Evolutionary conservation across 768 basidiomycete genomes (phyloP).

Genomic region (Mycena capillaripes): DNA sequence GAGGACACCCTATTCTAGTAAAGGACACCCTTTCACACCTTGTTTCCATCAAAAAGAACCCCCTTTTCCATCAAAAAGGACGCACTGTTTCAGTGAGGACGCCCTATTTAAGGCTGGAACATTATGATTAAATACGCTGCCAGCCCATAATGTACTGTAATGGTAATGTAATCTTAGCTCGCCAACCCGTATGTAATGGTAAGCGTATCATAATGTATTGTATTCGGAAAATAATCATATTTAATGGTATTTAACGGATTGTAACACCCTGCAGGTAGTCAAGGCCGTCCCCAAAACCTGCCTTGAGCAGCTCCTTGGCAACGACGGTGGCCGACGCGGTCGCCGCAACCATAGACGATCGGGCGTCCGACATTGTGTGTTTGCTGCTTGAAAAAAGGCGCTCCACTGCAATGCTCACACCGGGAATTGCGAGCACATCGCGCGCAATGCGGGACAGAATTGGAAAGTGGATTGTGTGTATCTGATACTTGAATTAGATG

Average conservation of each 20-base stretch:
- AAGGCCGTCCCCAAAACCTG: background rate
- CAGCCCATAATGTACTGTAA: background rate
- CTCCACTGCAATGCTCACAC: background rate
- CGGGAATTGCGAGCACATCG: slow-evolving; percentile 3
- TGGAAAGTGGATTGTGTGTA: background rate
- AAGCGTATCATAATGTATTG: no score
- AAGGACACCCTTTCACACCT: no score
- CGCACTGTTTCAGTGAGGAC: no score
- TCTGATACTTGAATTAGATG: background rate
- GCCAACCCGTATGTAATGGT: no score
- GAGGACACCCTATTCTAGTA: no score
- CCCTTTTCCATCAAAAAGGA: no score
- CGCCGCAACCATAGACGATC: background rate
- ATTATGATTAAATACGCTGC: background rate
- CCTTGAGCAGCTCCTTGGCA: background rate
- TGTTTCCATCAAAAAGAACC: no score
- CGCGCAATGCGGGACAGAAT: slow-evolving; percentile 30
- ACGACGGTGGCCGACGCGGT: background rate
- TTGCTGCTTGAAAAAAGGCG: background rate
- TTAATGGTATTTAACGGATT: no score
- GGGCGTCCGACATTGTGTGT: background rate
- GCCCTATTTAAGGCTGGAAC: background rate
- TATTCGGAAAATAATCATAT: no score
- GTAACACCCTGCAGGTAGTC: background rate
- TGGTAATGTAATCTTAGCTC: background rate